Percentiles rank a stretch among this genome's conserved stretches.
These are phyloP conservation scores for Mycosarcoma mackinlayi DNA, from an alignment of 1,284 basidiomycete species.

Conservation along the genomic window DNA sequence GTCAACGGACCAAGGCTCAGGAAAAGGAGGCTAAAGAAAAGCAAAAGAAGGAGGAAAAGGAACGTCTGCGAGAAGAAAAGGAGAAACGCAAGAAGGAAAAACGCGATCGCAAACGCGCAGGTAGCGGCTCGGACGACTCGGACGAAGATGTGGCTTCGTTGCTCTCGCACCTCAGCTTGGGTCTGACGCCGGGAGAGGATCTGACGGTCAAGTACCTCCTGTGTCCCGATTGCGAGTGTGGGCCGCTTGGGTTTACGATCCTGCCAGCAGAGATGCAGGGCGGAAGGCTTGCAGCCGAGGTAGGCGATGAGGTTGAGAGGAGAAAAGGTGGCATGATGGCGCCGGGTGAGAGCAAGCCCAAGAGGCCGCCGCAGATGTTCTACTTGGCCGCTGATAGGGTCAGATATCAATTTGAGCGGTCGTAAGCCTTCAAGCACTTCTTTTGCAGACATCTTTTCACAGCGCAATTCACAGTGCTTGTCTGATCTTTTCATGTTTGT, in stretches of 20 bases:
- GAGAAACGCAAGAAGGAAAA: conserved; percentile 32
- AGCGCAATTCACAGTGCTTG: no score
- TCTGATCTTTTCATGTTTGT: no score
- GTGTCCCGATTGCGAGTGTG: conserved; percentile 67
- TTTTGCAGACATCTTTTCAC: neutral
- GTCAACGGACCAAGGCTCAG: conserved; percentile 25
- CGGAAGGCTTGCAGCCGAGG: conserved; percentile 54
- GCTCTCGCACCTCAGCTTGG: conserved; percentile 44
- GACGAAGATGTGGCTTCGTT: conserved; percentile 40
- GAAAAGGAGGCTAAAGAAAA: conserved; percentile 34
- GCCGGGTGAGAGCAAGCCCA: conserved; percentile 6
- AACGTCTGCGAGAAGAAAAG: conserved; percentile 31
- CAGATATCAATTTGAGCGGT: conserved; percentile 54
- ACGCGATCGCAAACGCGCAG: conserved; percentile 26
- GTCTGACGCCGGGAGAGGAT: conserved; percentile 50
- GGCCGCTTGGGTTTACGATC: conserved; percentile 64
- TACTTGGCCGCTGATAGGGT: conserved; percentile 60
- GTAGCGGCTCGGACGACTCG: conserved; percentile 34
- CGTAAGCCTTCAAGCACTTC: conserved; percentile 1
- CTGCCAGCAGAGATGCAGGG: conserved; percentile 50
- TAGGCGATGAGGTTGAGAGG: conserved; percentile 52
- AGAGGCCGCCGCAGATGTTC: conserved; percentile 46
- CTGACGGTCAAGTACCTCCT: conserved; percentile 63
- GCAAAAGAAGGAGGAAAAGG: conserved; percentile 37
- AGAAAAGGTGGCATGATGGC: conserved; percentile 27